A percentile compares a stretch with the other conserved stretches of the same genome.
Conservation (phyloP, 208 protist species). For the Zelonia costaricensis region DNA sequence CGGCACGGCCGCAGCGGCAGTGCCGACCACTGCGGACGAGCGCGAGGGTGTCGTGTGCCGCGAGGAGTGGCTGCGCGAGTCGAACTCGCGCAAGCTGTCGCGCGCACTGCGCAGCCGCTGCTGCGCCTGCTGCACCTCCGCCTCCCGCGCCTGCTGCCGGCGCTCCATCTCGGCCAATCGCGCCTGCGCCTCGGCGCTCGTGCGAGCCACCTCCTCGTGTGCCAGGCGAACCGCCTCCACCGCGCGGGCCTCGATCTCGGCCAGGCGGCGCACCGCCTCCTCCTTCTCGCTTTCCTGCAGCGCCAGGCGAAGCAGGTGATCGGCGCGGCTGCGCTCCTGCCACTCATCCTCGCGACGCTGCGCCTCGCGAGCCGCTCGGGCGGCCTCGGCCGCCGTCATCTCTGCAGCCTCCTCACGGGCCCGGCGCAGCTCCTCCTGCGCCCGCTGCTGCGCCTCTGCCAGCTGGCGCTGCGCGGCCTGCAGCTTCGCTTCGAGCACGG, state of each 20-base stretch:
- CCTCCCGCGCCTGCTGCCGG: conserved; percentile 43
- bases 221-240: conserved; percentile 40
- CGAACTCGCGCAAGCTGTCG: conserved; percentile 28
- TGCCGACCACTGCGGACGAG: no score
- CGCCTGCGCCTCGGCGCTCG: conserved; percentile 37
- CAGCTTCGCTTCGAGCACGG: conserved; percentile 55
- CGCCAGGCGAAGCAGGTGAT: conserved; percentile 32
- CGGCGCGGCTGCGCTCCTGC: conserved; percentile 26
- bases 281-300: conserved; percentile 37
- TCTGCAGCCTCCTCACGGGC: conserved; percentile 45
- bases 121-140: conserved; percentile 36
- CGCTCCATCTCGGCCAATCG: conserved; percentile 46
- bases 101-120: conserved; percentile 28
- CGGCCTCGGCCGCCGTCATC: conserved; percentile 43
- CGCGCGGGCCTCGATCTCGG: conserved; percentile 39
- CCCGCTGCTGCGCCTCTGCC: conserved; percentile 48
- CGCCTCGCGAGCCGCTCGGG: conserved; percentile 29
- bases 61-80: conserved; percentile 25
- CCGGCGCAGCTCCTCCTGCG: conserved; percentile 35
- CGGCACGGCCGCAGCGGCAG: no score
- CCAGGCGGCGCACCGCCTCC: conserved; percentile 34
- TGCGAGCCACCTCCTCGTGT: conserved; percentile 36
- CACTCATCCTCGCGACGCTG: conserved; percentile 39
- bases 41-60: conserved; percentile 19
- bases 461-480: conserved; percentile 54